Base-by-base conservation (phyloP, 2,329 filamentous ascomycete genomes). In the Fusarium aywerte region DNA sequence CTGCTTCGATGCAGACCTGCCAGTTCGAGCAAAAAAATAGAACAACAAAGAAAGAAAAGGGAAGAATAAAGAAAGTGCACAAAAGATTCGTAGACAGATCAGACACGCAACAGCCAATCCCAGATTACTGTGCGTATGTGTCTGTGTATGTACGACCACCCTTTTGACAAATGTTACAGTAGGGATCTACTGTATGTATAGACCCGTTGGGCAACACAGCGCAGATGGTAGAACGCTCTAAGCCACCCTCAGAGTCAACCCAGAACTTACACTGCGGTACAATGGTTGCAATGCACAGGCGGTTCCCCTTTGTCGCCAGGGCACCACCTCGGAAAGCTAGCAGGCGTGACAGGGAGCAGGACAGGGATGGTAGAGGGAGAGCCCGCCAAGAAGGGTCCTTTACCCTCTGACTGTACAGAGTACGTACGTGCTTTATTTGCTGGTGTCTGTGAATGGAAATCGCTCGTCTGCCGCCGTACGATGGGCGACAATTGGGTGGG, bases 271-370 rank as follows among this genome's bases (percentile, higher is more conserved):
- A 59, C 38, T 36, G 32, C 42, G 45, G 43, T 60, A 43, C 58
- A 38, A 32, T 45, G 39, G 50, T 32, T 44, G 50, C 25, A 62
- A 36, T 57, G 59, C 58, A 62, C 59, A 62, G 43, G 58, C 59
- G 32, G 38, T 59, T 68, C 68, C 57, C 59, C 69, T 72, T 72
- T 72, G 67, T 71, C 67, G 62, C 55, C 66, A 69, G 66, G 67
- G 62, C 65, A 61, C 65, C 55, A 56, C 54, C 39, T 57, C 48
- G 58, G 67, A 49, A 18, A 36, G 68, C 68, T 67, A 49, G 45
- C 69, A 68, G 66, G 63, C 11, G 16, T 16, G 31, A 29, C 44
- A 47, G 32, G 32, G 21, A 29, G 27, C 18, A 18, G 58, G 47
- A 49, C 68, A 73, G 56, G 67, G 70, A 68, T 63, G 29, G 12